A percentile compares a stretch with the other conserved stretches of the same genome.
These are phyloP conservation scores for Pleurotus tuoliensis DNA, from an alignment of 768 basidiomycete species.

Conservation along the genomic window DNA sequence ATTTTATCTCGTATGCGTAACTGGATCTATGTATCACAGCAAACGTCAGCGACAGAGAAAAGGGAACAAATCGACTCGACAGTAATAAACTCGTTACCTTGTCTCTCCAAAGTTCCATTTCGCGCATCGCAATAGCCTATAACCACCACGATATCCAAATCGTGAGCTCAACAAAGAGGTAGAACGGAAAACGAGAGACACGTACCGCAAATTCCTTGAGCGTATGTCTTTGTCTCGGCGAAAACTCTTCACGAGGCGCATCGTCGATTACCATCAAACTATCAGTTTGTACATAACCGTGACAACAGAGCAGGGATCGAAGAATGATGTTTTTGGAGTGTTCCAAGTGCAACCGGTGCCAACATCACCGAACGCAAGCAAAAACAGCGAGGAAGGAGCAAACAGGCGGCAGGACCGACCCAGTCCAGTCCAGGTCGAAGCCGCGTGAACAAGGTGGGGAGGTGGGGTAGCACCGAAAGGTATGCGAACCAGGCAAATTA, in stretches of 20 bases:
- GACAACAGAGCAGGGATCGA: too few relatives aligned
- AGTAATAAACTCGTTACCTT: conserved; percentile 46
- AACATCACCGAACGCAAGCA: too few relatives aligned
- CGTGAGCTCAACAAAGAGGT: neutral
- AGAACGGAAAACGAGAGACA: conserved; percentile 9
- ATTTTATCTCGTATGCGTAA: conserved; percentile 87
- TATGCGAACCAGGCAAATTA: too few relatives aligned
- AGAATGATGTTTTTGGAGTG: too few relatives aligned
- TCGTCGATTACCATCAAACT: conserved; percentile 86
- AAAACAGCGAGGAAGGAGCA: too few relatives aligned
- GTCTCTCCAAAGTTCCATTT: conserved; percentile 94
- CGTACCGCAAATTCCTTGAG: conserved; percentile 86
- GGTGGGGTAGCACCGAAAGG: too few relatives aligned
- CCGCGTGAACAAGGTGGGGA: too few relatives aligned
- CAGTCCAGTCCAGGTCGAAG: too few relatives aligned
- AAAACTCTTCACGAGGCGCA: conserved; percentile 77
- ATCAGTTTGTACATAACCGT: neutral
- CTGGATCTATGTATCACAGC: conserved; percentile 57
- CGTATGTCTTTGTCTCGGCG: conserved; percentile 84
- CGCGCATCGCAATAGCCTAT: conserved; percentile 84
- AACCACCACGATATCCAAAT: conserved; percentile 3
- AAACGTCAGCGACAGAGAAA: neutral
- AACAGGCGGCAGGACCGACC: too few relatives aligned
- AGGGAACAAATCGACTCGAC: neutral
- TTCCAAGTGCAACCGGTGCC: too few relatives aligned